phyloP scores from a whole-genome alignment of 257 asterid species.

The Orobanche coerulescens region DNA sequence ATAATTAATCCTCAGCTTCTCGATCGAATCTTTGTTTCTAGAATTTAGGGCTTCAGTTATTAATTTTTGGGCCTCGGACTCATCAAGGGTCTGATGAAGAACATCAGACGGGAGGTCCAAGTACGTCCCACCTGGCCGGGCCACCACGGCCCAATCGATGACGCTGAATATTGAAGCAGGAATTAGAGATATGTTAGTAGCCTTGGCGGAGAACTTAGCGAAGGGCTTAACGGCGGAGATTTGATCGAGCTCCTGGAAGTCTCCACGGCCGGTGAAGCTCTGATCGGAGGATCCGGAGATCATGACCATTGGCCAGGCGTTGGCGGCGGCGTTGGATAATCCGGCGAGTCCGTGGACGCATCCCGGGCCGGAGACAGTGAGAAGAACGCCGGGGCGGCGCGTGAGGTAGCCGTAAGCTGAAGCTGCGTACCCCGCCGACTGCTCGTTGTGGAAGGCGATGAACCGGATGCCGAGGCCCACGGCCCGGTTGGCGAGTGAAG shows the following conservation, averaged over 20 bases:
- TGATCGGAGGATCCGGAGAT: constrained; percentile 93
- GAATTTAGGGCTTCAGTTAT: constrained; percentile 41
- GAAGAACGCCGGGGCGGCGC: constrained; percentile 80
- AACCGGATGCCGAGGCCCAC: constrained; percentile 72
- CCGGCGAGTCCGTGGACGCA: constrained; percentile 95
- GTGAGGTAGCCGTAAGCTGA: constrained; percentile 93
- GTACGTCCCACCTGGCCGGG: constrained; percentile 80
- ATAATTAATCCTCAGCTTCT: constrained; percentile 32
- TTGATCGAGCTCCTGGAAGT: constrained; percentile 87
- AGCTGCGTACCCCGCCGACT: constrained; percentile 96
- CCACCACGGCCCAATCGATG: constrained; percentile 49
- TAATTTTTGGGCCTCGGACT: constrained; percentile 52
- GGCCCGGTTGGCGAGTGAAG: constrained; percentile 72
- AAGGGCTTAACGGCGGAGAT: constrained; percentile 68
- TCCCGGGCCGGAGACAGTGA: constrained; percentile 93
- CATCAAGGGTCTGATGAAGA: constrained; percentile 52
- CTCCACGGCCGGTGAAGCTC: constrained; percentile 63
- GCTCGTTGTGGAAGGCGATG: constrained; percentile 93
- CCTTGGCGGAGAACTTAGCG: constrained; percentile 63
- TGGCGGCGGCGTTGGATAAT: constrained; percentile 70
- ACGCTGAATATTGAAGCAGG: constrained; percentile 60
- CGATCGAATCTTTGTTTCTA: constrained; percentile 29
- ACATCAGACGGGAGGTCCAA: constrained; percentile 79
- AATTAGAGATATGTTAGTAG: constrained; percentile 49
- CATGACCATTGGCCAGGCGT: constrained; percentile 81